Base-by-base conservation (phyloP, 331 rosid species). In the Rosa hybrid region DNA sequence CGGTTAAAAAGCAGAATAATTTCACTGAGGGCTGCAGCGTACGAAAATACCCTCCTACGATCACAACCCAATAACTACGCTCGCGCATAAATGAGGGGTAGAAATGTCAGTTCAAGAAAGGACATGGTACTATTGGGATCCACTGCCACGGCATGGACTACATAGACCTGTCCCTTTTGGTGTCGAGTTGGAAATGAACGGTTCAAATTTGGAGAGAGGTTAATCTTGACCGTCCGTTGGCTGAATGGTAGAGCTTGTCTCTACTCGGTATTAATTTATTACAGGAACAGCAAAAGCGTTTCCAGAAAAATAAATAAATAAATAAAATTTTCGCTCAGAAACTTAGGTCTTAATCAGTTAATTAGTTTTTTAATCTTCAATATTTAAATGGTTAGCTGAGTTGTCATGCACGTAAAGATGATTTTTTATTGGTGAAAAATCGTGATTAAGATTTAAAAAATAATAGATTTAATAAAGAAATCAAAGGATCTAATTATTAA, bases 381-480 rank as follows among this genome's bases (percentile, higher is more conserved):
- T 80, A 74, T 70, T 84, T 13, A 75, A 68, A 53, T 60, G 25
- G 84, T 10, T 8, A 78, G 84, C 49, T 89, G 87, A 84, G 97
- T 87, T 90, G 97, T 84, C 88, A 41, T 81, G 88, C 89, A 90
- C 82, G 85, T 78, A 87, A 50, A 81, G 71, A 57, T 39, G 41
- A 68, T 78, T 72, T 67, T 81, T 80, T 71, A 88, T 67, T 51
- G 12, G 71, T 70, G 84, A 80, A 71, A 86, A 77, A 84, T 88
- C 83, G 82, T 72, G 86, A 78, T 78, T 91, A 83, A 81, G 83
- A 82, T 86, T 81, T 53, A 75, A 87, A 65, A 67, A 68, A 46
- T 67, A 68, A 77, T 84, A 86, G 62, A 76, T 74, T n/a, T 30
- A 87, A 68, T 62, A 68, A 83, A 44, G 69, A 70, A 74, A 78